phyloP scores from a whole-genome alignment of 2,329 filamentous ascomycete species.

The Colletotrichum destructivum region DNA sequence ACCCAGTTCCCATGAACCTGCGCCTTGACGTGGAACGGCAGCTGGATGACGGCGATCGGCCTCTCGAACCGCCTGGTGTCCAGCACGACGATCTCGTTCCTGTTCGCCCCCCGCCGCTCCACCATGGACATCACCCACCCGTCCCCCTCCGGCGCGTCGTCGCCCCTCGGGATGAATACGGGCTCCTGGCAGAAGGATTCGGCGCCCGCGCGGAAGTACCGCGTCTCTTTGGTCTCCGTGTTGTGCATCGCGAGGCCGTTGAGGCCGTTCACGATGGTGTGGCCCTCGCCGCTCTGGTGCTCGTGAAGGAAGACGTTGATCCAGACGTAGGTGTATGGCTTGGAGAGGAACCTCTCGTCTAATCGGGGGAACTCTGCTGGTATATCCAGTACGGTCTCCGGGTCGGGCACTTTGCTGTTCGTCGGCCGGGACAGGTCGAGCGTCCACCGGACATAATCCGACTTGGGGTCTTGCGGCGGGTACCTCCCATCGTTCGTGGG shows the following conservation, averaged over 20 bases:
- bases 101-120: constrained; percentile 44
- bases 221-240: constrained; percentile 7
- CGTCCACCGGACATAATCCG: constrained; percentile 58
- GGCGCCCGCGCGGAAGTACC: constrained; percentile 49
- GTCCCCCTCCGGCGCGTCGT: constrained; percentile 54
- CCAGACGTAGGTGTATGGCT: constrained; percentile 55
- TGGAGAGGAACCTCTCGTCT: constrained; percentile 59
- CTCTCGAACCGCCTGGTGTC: constrained; percentile 56
- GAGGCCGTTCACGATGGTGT: constrained; percentile 22
- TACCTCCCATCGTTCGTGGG: constrained; percentile 44
- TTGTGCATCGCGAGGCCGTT: constrained; percentile 37
- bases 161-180: constrained; percentile 55
- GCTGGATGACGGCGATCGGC: constrained; percentile 56
- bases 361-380: constrained; percentile 61
- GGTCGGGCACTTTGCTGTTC: constrained; percentile 47
- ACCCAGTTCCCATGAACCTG: constrained; percentile 54
- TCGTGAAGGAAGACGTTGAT: constrained; percentile 53
- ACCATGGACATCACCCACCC: constrained; percentile 55
- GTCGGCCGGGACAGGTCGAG: constrained; percentile 53
- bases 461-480: constrained; percentile 53
- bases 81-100: constrained; percentile 58
- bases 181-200: constrained; percentile 59
- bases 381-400: constrained; percentile 52
- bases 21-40: constrained; percentile 53
- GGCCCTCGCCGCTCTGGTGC: constrained; percentile 7